Evolutionary conservation across 805 yeast genomes (phyloP), one percentile per base, ranked within the genome.

Genomic region (Yarrowia sp.): DNA sequence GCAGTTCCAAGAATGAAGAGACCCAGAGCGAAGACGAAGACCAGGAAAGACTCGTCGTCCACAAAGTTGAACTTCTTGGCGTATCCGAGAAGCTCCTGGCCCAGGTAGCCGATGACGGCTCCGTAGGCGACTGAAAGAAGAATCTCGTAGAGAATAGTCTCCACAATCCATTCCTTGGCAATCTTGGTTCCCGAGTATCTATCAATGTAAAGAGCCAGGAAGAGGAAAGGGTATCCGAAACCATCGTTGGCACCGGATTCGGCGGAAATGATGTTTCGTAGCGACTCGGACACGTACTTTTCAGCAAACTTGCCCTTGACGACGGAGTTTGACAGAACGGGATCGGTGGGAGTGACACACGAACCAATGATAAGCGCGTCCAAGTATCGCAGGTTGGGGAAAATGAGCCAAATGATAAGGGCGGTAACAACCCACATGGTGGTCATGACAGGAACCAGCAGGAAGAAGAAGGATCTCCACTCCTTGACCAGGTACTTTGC

Each of bases 231-330:
- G 60, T 78, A 75, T 3, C 81, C 81, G 70, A 79, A 75, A 0
- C 92, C 92, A 74, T 88, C 93, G 73, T 88, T 89, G 71, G 91
- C 87, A 3, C 90, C 92, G 1, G 91, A 85, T 73, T 88, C 93
- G 0, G 91, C 91, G 39, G 87, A 81, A 56, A 88, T 78, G 66
- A 88, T 78, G 70, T 87, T 83, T 71, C 90, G 78, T 68, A 88
- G 80, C 70, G 84, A 86, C 13, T 87, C 87, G 2, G 88, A 86
- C 40, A 88, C 90, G 44, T 77, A 71, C 70, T 87, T 78, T 72
- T 84, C 85, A 9, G 91, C 90, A 74, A 88, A 88, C 71, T 85
- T 85, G 66, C 92, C 92, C 70, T 86, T 86, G 38, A 89, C 91
- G 47, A 88, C 87, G 1, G 91, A 90, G 49, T 89, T 89, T 3